Base-by-base conservation (phyloP, 139 green algal species). In the Chlamydomonas sphaeroides region DNA sequence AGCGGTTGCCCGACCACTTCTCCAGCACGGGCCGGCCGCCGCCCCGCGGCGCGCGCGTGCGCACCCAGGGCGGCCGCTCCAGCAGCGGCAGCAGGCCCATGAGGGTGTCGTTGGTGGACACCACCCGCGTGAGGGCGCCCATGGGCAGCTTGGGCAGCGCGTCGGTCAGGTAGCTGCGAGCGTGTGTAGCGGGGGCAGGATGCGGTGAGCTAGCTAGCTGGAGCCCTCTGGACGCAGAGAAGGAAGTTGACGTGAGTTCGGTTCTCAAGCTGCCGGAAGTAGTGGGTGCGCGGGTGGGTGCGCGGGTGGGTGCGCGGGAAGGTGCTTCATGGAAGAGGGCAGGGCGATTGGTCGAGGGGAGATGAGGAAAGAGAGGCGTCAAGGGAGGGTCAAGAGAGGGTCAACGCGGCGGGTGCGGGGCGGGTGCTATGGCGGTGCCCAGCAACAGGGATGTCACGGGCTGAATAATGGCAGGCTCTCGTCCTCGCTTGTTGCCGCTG, bases 11-110 rank as follows among this genome's bases (percentile, higher is more conserved):
- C 28, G 5, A 7, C 59, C 63, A 84, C 78, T 63, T 70, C 78
- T 84, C 78, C 38, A 84, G 65, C 78, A 76, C 65, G 1, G 59
- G 78, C 51, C 77, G 65, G 33, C 45, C 48, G 20, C 63, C 66
- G 15, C 74, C 76, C 26, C 17, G 32, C 3, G 73, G 57, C 38
- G 65, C 28, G 0, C 62, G 62, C 28, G 33, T 65, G 11, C 92
- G 83, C 65, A 91, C 80, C 95, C 95, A 98, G 33, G 95, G 94
- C 62, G 89, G 90, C 1, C 80, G 49, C 5, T 96, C 92, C 32
- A 98, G 86, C 80, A 98, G 90, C n/a, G 94, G 91, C 63, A 97
- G 67, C 65, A 98, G 92, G 21, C 83, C 80, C 91, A 96, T 93
- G 51, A 93, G 65, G 3, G 88, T 90, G 87, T 98, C 95, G 68